phyloP scores from a whole-genome alignment of 2,329 filamentous ascomycete genomes.

The Trichophyton verrucosum region DNA sequence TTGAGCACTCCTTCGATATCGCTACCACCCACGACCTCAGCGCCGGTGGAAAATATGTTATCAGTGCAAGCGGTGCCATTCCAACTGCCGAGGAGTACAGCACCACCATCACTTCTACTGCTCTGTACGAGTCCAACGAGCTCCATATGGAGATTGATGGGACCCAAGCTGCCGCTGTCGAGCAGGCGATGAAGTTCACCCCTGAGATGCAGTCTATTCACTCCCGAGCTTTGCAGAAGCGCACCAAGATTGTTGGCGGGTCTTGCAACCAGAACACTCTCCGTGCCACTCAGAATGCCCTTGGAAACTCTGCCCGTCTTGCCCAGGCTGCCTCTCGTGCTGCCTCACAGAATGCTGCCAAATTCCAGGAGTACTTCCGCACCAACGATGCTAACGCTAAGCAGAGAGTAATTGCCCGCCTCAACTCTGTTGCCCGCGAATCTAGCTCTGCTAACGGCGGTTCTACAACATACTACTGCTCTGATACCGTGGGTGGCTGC shows the following conservation, averaged over 20 bases:
- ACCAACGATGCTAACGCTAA: constrained; percentile 37
- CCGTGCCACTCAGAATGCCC: constrained; percentile 37
- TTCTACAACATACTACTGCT: constrained; percentile 46
- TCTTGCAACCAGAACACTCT: constrained; percentile 43
- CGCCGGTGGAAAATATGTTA: constrained; percentile 5
- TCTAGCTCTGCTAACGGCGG: constrained; percentile 41
- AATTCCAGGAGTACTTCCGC: constrained; percentile 54
- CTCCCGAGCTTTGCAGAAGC: constrained; percentile 5
- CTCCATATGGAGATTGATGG: constrained; percentile 48
- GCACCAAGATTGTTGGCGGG: constrained; percentile 24
- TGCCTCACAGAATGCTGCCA: constrained; percentile 28
- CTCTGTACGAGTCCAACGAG: constrained; percentile 48
- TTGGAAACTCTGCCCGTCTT: constrained; percentile 42
- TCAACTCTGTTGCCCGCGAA: constrained; percentile 44
- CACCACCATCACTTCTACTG: constrained; percentile 42
- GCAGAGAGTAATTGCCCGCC: constrained; percentile 39
- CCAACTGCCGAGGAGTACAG: constrained; percentile 16
- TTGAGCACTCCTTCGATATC: constrained; percentile 8
- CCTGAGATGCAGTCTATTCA: constrained; percentile 1
- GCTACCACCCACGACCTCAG: constrained; percentile 10
- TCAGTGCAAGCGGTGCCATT: constrained; percentile 8
- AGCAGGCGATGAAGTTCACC: constrained; percentile 31
- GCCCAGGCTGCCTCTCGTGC: constrained; percentile 43
- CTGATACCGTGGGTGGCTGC: constrained; percentile 46
- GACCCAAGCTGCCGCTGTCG: constrained; percentile 40